Conservation (phyloP, 2,329 filamentous ascomycete species). For the Cadophora sp. region DNA sequence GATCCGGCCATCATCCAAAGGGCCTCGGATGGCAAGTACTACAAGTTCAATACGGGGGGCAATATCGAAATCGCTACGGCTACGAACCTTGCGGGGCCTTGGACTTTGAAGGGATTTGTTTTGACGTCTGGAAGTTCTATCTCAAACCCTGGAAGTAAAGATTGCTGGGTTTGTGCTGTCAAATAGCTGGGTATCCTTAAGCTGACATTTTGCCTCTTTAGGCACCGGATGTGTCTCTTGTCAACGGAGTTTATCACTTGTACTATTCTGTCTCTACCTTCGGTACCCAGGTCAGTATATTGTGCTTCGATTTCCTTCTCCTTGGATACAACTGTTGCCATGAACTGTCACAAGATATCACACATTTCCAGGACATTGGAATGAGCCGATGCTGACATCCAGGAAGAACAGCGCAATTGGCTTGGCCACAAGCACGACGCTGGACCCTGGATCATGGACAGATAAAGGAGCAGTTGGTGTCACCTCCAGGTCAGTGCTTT, state of each 20-base stretch:
- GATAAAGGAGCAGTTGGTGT: slow-evolving; percentile 64
- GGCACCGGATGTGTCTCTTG: slow-evolving; percentile 67
- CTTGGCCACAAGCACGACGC: slow-evolving; percentile 47
- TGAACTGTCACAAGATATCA: no score
- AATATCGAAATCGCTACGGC: slow-evolving; percentile 50
- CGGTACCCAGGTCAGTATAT: slow-evolving; percentile 51
- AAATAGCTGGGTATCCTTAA: neutral
- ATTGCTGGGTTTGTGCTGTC: slow-evolving; percentile 48
- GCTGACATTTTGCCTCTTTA: slow-evolving; percentile 39
- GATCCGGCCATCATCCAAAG: slow-evolving; percentile 51
- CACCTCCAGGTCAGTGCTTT: slow-evolving; percentile 42
- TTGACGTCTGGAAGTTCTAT: slow-evolving; percentile 48
- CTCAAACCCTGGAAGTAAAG: slow-evolving; percentile 44
- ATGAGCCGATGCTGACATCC: neutral
- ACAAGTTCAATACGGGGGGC: slow-evolving; percentile 50
- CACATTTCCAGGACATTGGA: no score
- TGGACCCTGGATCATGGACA: slow-evolving; percentile 63
- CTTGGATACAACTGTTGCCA: no score
- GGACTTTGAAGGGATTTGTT: slow-evolving; percentile 49
- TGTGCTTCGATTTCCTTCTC: no score
- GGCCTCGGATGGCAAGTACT: slow-evolving; percentile 50
- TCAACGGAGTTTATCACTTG: slow-evolving; percentile 66
- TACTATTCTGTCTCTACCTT: slow-evolving; percentile 65
- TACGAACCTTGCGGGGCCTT: slow-evolving; percentile 48
- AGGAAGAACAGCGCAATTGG: slow-evolving; percentile 56